Conservation (phyloP, 2,329 filamentous ascomycete genomes). For the Karstenula rhodostoma region DNA sequence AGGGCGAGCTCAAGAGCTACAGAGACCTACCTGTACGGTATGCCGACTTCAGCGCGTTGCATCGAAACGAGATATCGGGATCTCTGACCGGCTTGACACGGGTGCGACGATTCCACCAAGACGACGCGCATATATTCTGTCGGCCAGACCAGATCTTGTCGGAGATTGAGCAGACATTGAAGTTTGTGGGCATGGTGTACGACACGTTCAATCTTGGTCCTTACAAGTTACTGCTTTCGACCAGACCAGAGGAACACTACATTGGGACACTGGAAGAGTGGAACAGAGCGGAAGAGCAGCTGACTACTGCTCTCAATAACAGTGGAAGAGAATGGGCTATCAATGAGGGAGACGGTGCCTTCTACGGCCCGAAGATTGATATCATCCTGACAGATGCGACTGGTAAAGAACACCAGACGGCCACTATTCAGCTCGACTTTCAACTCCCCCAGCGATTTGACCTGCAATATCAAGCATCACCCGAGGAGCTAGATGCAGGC, state of each 20-base stretch:
- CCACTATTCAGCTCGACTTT: conserved; percentile 89
- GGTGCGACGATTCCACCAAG: conserved; percentile 87
- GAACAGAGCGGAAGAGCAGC: conserved; percentile 71
- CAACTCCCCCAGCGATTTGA: conserved; percentile 85
- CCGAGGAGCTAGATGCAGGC: conserved; percentile 67
- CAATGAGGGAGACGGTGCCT: conserved; percentile 84
- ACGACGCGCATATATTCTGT: conserved; percentile 92
- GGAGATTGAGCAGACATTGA: conserved; percentile 77
- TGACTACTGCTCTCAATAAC: conserved; percentile 68
- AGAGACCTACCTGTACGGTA: conserved; percentile 83
- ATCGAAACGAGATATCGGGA: conserved; percentile 85
- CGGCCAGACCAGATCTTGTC: conserved; percentile 76
- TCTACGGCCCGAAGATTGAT: conserved; percentile 93
- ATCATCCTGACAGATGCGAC: conserved; percentile 78
- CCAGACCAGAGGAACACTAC: conserved; percentile 76
- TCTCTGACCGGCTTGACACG: conserved; percentile 82
- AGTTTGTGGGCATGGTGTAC: conserved; percentile 78
- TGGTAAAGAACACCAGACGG: conserved; percentile 87
- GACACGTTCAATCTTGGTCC: conserved; percentile 73
- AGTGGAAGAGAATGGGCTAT: conserved; percentile 75
- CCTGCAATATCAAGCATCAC: conserved; percentile 75
- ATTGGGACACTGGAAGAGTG: conserved; percentile 79
- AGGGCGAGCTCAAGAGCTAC: conserved; percentile 76
- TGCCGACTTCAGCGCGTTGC: conserved; percentile 87
- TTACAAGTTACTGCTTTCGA: conserved; percentile 81